A percentile compares a stretch with the other conserved stretches of the same genome.
Conservation (phyloP, 768 basidiomycete species). For the Lentinula aciculospora region DNA sequence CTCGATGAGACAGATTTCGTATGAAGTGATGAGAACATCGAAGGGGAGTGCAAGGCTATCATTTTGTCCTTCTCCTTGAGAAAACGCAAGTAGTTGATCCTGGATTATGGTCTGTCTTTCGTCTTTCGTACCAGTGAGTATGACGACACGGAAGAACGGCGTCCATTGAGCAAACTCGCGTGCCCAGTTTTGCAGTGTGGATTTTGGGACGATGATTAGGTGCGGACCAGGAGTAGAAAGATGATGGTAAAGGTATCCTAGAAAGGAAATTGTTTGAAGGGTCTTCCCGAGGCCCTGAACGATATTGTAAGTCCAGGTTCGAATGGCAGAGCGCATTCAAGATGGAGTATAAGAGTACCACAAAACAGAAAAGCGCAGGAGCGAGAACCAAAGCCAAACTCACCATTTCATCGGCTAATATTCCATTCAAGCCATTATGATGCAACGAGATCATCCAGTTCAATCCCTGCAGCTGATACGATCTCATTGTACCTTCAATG, state of each 20-base stretch:
- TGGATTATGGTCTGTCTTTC: conserved; percentile 82
- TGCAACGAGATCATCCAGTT: conserved; percentile 98
- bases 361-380: not conserved
- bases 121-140: conserved; percentile 84
- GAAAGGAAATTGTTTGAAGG: conserved; percentile 95
- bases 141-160: conserved; percentile 75
- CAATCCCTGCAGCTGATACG: conserved; percentile 92
- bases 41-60: conserved; percentile 31
- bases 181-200: conserved; percentile 94
- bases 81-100: conserved; percentile 73
- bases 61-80: not conserved
- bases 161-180: conserved; percentile 93
- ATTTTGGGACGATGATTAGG: conserved; percentile 97
- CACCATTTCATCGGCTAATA: conserved; percentile 96
- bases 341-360: not conserved
- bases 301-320: conserved; percentile 6
- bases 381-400: not conserved
- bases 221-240: conserved; percentile 75
- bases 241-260: conserved; percentile 89
- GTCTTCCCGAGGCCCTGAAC: conserved; percentile 93
- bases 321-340: not conserved
- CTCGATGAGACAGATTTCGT: conserved; percentile 96
- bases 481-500: conserved; percentile 86
- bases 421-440: conserved; percentile 95
- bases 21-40: conserved; percentile 92